Conservation (phyloP, 2,329 filamentous ascomycete species). For the Trichoderma semiorbis region DNA sequence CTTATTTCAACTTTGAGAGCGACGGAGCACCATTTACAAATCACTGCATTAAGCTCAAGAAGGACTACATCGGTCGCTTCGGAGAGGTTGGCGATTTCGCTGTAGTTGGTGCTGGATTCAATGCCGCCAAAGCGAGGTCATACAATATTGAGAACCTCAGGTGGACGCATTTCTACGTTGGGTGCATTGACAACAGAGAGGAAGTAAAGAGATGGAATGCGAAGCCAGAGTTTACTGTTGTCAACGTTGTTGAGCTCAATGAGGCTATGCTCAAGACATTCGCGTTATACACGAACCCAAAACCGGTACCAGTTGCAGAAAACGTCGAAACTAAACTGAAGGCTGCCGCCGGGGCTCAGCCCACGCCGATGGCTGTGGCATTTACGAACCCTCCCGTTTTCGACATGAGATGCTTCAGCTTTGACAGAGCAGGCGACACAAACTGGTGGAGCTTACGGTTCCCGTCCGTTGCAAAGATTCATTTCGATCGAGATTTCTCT, state of each 20-base stretch:
- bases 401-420: conserved; percentile 76
- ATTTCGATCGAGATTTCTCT: conserved; percentile 67
- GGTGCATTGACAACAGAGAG: conserved; percentile 68
- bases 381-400: conserved; percentile 73
- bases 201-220: conserved; percentile 49
- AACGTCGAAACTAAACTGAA: conserved; percentile 44
- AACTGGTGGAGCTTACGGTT: conserved; percentile 74
- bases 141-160: conserved; percentile 52
- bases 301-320: conserved; percentile 35
- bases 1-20: conserved; percentile 63
- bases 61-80: conserved; percentile 73
- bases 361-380: conserved; percentile 45
- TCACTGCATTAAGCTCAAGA: conserved; percentile 79
- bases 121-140: conserved; percentile 58
- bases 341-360: conserved; percentile 43
- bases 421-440: conserved; percentile 67
- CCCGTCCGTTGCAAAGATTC: conserved; percentile 71
- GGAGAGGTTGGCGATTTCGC: conserved; percentile 83
- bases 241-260: conserved; percentile 60
- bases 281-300: conserved; percentile 44
- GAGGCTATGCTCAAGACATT: conserved; percentile 50
- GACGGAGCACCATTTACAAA: conserved; percentile 38
- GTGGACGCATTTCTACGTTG: conserved; percentile 81
- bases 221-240: conserved; percentile 61
- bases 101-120: conserved; percentile 70